A percentile compares a stretch with the other conserved stretches of the same genome.
Evolutionary conservation across 1,284 basidiomycete species (phyloP).

Genomic region (Ceratobasidium sp.): DNA sequence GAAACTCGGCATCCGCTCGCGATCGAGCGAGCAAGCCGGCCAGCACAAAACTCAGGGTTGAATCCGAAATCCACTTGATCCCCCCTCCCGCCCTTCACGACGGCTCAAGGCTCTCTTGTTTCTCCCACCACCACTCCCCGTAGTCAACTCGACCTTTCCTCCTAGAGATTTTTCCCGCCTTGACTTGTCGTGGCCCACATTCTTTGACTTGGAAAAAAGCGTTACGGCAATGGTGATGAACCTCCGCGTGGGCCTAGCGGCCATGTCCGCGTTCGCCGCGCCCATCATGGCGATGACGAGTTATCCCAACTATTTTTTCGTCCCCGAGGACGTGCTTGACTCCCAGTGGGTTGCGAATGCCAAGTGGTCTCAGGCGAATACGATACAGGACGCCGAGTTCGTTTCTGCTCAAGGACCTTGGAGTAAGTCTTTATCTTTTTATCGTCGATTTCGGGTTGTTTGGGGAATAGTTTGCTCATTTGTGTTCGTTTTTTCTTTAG

Average conservation of each 20-base stretch:
- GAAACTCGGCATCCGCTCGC: neutral
- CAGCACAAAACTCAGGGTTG: conserved; percentile 8
- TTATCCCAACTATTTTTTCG: conserved; percentile 70
- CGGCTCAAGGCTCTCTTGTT: neutral
- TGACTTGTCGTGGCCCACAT: conserved; percentile 4
- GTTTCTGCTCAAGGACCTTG: conserved; percentile 67
- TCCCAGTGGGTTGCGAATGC: conserved; percentile 59
- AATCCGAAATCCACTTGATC: neutral
- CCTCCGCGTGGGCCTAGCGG: conserved; percentile 16
- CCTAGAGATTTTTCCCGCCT: neutral
- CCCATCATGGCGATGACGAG: conserved; percentile 52
- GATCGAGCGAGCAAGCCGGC: neutral
- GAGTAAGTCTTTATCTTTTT: conserved; percentile 60
- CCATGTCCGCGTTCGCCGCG: conserved; percentile 20
- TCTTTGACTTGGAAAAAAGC: conserved; percentile 25
- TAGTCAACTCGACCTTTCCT: neutral
- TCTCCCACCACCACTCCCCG: neutral
- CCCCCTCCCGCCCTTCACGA: neutral
- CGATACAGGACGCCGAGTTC: conserved; percentile 64
- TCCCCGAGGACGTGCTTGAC: conserved; percentile 65
- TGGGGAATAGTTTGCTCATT: neutral
- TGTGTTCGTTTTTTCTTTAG: conserved; percentile 17
- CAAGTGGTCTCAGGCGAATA: conserved; percentile 61
- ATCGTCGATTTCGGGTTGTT: neutral
- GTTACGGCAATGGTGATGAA: conserved; percentile 19